phyloP scores from a whole-genome alignment of 176 grass and related monocot genomes.

The Oryza coarctata region DNA sequence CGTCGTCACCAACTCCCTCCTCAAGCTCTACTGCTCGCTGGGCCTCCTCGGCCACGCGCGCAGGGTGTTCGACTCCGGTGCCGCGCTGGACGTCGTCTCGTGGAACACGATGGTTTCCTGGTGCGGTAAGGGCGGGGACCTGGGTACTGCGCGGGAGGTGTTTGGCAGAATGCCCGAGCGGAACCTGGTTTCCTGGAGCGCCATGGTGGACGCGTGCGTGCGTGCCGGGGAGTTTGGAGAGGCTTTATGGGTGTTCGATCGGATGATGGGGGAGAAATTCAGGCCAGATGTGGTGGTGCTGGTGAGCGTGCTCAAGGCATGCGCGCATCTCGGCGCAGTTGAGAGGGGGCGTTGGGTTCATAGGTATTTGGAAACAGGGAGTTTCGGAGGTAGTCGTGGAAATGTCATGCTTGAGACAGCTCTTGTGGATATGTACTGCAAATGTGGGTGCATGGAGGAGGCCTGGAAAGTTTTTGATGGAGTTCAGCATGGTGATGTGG shows the following conservation, averaged over 20 bases:
- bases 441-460: slow-evolving; percentile 60
- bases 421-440: slow-evolving; percentile 70
- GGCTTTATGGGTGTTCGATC: slow-evolving; percentile 48
- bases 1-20: slow-evolving; percentile 63
- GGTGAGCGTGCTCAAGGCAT: slow-evolving; percentile 60
- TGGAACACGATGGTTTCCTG: slow-evolving; percentile 65
- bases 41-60: slow-evolving; percentile 39
- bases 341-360: slow-evolving; percentile 57
- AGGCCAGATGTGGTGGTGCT: slow-evolving; percentile 47
- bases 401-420: slow-evolving; percentile 55
- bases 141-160: slow-evolving; percentile 31
- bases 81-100: slow-evolving; percentile 41
- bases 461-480: slow-evolving; percentile 39
- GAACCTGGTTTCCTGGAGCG: slow-evolving; percentile 57
- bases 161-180: slow-evolving; percentile 58
- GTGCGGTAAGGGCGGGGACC: slow-evolving; percentile 44
- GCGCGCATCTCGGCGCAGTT: slow-evolving; percentile 40
- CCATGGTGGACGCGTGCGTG: slow-evolving; percentile 53
- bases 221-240: slow-evolving; percentile 29
- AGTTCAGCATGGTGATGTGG: slow-evolving; percentile 36
- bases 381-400: not conserved
- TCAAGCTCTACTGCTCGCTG: slow-evolving; percentile 55
- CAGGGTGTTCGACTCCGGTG: slow-evolving; percentile 45
- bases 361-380: slow-evolving; percentile 22
- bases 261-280: slow-evolving; percentile 37